A percentile compares a stretch with the other conserved stretches of the same genome.
Evolutionary conservation across 169 alveolate species (phyloP).

Genomic region (Eimeria maxima): DNA sequence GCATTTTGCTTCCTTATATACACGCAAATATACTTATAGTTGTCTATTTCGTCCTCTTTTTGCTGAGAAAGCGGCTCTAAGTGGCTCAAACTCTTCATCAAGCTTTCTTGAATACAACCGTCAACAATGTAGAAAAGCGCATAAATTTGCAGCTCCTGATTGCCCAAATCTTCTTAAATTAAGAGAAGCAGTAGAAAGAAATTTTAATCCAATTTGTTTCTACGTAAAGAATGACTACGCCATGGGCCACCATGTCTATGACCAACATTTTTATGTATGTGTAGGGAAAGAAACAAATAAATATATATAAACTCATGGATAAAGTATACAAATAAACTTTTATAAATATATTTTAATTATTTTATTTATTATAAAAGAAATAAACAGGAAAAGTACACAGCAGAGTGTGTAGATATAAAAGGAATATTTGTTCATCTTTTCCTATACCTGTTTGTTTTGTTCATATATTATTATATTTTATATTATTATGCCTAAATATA

Average conservation of each 20-base stretch:
- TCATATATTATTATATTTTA: too few relatives aligned
- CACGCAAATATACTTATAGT: neutral
- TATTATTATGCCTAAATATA: too few relatives aligned
- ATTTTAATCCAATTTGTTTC: constrained; percentile 92
- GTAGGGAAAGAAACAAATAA: neutral
- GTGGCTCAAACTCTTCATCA: neutral
- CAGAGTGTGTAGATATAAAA: too few relatives aligned
- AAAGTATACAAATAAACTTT: too few relatives aligned
- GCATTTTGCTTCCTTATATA: neutral
- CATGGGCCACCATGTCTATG: constrained; percentile 90
- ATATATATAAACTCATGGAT: neutral
- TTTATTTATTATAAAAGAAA: too few relatives aligned
- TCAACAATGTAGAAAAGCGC: constrained; percentile 54
- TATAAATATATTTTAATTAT: too few relatives aligned
- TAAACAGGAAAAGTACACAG: too few relatives aligned
- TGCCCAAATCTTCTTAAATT: constrained; percentile 80
- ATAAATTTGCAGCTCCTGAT: constrained; percentile 84
- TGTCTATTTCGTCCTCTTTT: neutral
- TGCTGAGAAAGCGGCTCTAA: neutral
- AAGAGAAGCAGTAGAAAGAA: constrained; percentile 81
- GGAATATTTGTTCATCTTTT: too few relatives aligned
- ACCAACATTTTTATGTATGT: constrained; percentile 82
- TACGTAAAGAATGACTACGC: constrained; percentile 91
- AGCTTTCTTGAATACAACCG: neutral
- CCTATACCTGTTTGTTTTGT: neutral